Conservation (phyloP, 1,284 basidiomycete genomes). For the Marasmius oreades region DNA sequence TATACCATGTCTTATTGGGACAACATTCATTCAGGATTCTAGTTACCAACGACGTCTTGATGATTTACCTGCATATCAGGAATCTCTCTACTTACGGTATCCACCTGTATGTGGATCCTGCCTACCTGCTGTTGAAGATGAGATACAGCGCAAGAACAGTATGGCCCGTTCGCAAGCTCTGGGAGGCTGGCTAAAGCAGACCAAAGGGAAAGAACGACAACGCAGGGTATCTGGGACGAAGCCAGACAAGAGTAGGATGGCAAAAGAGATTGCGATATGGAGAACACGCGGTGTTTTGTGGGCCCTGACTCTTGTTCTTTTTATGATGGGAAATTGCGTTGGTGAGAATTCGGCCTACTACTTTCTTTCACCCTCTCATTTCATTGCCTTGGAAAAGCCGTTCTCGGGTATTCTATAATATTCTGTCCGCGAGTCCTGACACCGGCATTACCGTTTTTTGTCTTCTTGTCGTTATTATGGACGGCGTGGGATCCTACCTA, state of each 20-base stretch:
- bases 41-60: constrained; percentile 62
- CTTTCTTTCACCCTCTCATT: neutral
- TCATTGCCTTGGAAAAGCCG: constrained; percentile 23
- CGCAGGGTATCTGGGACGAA: constrained; percentile 38
- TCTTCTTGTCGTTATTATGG: constrained; percentile 60
- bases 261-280: constrained; percentile 53
- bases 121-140: constrained; percentile 74
- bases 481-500: constrained; percentile 79
- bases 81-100: constrained; percentile 76
- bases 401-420: constrained; percentile 27
- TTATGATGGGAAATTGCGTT: constrained; percentile 38
- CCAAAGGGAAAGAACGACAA: constrained; percentile 53
- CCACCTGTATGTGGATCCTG: constrained; percentile 81
- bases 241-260: constrained; percentile 37
- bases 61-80: constrained; percentile 66
- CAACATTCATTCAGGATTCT: constrained; percentile 54
- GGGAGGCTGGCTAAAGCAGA: constrained; percentile 62
- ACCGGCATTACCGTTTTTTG: constrained; percentile 45
- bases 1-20: constrained; percentile 5
- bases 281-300: constrained; percentile 61
- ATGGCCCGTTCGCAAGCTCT: constrained; percentile 81
- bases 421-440: constrained; percentile 22
- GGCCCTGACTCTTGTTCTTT: constrained; percentile 40
- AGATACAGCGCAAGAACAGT: constrained; percentile 71
- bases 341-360: constrained; percentile 36